Conservation (phyloP, 2,329 filamentous ascomycete species). For the Pseudocercospora fijiensis region DNA sequence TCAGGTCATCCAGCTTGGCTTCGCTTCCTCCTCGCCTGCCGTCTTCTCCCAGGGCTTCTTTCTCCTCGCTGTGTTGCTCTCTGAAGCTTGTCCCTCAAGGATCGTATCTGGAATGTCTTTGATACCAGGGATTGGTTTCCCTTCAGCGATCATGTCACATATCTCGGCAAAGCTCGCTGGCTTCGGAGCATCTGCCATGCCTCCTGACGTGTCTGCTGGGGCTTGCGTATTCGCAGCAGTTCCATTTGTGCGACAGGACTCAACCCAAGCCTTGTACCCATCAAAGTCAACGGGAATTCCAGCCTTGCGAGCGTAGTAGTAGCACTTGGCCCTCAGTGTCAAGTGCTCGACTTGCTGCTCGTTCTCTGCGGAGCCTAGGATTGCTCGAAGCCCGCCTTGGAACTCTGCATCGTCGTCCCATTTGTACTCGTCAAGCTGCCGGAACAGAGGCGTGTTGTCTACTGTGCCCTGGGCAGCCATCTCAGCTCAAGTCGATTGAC, state of each 20-base stretch:
- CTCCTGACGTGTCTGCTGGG: slow-evolving; percentile 18
- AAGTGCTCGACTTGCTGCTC: slow-evolving; percentile 57
- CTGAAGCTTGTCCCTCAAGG: slow-evolving; percentile 65
- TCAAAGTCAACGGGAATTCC: slow-evolving; percentile 61
- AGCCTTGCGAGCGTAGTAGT: slow-evolving; percentile 58
- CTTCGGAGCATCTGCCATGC: slow-evolving; percentile 62
- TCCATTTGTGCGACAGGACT: slow-evolving; percentile 22
- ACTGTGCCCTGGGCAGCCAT: slow-evolving; percentile 26
- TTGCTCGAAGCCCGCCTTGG: slow-evolving; percentile 65
- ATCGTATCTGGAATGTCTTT: slow-evolving; percentile 40
- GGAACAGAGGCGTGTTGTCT: slow-evolving; percentile 48
- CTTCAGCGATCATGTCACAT: slow-evolving; percentile 77
- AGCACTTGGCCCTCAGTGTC: slow-evolving; percentile 66
- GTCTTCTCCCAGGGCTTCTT: slow-evolving; percentile 80
- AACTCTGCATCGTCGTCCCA: slow-evolving; percentile 69
- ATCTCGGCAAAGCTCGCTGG: slow-evolving; percentile 83
- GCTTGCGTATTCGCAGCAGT: slow-evolving; percentile 3
- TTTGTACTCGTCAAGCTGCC: slow-evolving; percentile 63
- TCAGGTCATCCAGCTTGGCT: slow-evolving; percentile 34
- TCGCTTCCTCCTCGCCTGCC: slow-evolving; percentile 18
- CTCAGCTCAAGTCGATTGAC: not conserved
- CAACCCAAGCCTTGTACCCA: slow-evolving; percentile 66
- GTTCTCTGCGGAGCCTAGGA: slow-evolving; percentile 59
- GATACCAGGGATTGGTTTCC: slow-evolving; percentile 64
- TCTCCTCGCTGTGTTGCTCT: slow-evolving; percentile 53